A percentile compares a stretch with the other conserved stretches of the same genome.
Evolutionary conservation across 2,329 filamentous ascomycete genomes (phyloP).

Genomic region (Ceratocystis diversiconidia): DNA sequence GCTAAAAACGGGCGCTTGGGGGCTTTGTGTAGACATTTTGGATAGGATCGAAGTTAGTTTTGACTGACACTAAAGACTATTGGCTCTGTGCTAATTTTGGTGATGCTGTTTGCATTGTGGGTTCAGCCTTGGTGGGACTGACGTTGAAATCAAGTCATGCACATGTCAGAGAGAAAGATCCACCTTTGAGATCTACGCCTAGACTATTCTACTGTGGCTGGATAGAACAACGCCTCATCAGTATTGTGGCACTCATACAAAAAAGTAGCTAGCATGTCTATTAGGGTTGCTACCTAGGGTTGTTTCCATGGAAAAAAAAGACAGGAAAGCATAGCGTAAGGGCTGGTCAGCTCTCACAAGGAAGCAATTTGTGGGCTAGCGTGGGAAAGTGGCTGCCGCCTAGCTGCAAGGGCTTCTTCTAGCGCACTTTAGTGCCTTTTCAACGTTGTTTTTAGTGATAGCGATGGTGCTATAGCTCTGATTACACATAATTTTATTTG

Average conservation of each 20-base stretch:
- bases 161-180: neutral
- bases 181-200: neutral
- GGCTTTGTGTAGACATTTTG: neutral
- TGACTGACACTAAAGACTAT: neutral
- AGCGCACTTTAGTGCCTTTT: neutral
- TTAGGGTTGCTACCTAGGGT: no score
- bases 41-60: neutral
- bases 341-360: neutral
- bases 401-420: neutral
- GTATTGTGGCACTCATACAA: no score
- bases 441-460: neutral
- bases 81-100: neutral
- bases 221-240: no score
- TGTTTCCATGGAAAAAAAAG: neutral
- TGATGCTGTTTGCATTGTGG: neutral
- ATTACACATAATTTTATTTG: neutral
- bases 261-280: no score
- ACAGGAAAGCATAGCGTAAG: neutral
- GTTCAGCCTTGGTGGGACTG: constrained; percentile 1
- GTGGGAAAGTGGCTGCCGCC: neutral
- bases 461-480: neutral
- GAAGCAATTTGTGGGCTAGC: neutral
- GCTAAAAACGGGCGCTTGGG: no score
- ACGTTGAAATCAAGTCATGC: constrained; percentile 3
- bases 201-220: no score